phyloP scores from a whole-genome alignment of 129 eudicot species.

The Kitagawia praeruptora region DNA sequence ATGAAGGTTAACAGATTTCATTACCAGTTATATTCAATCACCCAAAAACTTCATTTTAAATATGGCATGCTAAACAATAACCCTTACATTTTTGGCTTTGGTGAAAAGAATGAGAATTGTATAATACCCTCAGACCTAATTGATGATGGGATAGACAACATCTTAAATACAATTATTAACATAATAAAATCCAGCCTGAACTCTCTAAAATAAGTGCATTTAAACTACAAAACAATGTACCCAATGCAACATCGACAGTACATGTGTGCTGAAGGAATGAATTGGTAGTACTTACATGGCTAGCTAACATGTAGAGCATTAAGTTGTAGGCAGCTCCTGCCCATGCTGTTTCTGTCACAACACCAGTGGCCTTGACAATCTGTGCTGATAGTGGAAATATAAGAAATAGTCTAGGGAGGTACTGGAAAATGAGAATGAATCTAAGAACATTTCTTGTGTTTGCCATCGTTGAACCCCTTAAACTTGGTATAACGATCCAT shows the following conservation, averaged over 20 bases:
- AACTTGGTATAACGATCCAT: conserved; percentile 70
- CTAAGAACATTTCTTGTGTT: conserved; percentile 83
- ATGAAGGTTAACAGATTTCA: neutral
- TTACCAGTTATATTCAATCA: neutral
- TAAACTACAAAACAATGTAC: neutral
- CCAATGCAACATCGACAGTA: neutral
- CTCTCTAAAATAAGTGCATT: neutral
- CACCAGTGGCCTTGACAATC: conserved; percentile 76
- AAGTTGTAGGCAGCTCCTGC: conserved; percentile 93
- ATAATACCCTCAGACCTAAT: neutral
- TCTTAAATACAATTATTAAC: neutral
- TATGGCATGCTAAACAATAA: neutral
- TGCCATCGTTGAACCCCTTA: conserved; percentile 80
- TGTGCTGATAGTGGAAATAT: conserved; percentile 77
- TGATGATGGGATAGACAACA: neutral
- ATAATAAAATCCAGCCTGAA: neutral
- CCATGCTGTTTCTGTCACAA: conserved; percentile 86
- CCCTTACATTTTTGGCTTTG: neutral
- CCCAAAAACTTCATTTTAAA: neutral
- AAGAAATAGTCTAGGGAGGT: conserved; percentile 74
- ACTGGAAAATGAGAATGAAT: conserved; percentile 79
- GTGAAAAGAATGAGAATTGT: neutral
- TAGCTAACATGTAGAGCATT: conserved; percentile 82
- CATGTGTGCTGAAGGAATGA: neutral
- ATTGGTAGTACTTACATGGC: conserved; percentile 55